phyloP scores from a whole-genome alignment of 352 stramenopile genomes.

The Saprolegnia parasitica region DNA sequence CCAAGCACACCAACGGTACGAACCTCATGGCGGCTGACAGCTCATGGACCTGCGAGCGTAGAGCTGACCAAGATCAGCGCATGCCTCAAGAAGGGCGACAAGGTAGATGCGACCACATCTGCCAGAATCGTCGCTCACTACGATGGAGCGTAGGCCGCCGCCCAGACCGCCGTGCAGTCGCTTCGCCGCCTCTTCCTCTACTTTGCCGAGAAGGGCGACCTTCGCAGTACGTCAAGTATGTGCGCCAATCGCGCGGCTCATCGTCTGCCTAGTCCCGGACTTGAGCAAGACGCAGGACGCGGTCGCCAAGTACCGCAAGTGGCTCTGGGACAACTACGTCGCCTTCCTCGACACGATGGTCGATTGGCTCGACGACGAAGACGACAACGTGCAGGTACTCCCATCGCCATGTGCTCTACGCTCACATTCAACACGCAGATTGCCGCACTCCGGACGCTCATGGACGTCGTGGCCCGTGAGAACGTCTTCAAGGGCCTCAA shows the following conservation, averaged over 20 bases:
- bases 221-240: slow-evolving; percentile 34
- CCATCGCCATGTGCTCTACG: neutral
- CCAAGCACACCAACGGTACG: slow-evolving; percentile 77
- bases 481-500: slow-evolving; percentile 39
- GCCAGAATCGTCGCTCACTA: neutral
- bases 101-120: slow-evolving; percentile 30
- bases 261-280: slow-evolving; percentile 24
- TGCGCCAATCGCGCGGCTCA: neutral
- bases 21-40: neutral
- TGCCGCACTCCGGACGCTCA: slow-evolving; percentile 77
- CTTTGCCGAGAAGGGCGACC: slow-evolving; percentile 78
- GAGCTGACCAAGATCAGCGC: slow-evolving; percentile 73
- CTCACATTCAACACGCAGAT: too few relatives aligned
- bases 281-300: slow-evolving; percentile 36
- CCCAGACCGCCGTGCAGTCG: slow-evolving; percentile 72
- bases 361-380: slow-evolving; percentile 50
- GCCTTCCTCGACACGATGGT: slow-evolving; percentile 81
- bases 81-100: slow-evolving; percentile 64
- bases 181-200: slow-evolving; percentile 74
- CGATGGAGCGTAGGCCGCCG: slow-evolving; percentile 35
- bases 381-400: slow-evolving; percentile 58
- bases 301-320: slow-evolving; percentile 71
- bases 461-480: slow-evolving; percentile 84
- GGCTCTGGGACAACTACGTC: slow-evolving; percentile 79
- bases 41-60: slow-evolving; percentile 17